Percentiles rank a stretch among this genome's conserved stretches.
Conservation (phyloP, 139 green algal species). For the Edaphochlamys debaryana region DNA sequence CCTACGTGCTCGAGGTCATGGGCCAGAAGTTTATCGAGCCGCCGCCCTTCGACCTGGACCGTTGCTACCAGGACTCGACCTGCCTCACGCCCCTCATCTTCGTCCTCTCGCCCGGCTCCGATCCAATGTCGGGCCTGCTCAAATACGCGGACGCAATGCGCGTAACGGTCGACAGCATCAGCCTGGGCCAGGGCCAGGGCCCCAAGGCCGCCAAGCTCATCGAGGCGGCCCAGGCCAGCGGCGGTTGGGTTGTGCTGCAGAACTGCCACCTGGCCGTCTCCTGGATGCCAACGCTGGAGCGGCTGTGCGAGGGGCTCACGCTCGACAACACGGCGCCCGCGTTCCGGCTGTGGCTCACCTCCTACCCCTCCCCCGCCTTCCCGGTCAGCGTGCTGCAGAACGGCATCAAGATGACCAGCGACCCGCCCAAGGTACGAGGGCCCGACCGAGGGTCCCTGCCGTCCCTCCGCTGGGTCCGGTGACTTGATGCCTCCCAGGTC, state of each 20-base stretch:
- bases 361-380: slow-evolving; percentile 74
- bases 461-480: too few species aligned
- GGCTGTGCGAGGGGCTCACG: slow-evolving; percentile 61
- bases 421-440: slow-evolving; percentile 77
- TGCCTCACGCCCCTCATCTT: slow-evolving; percentile 75
- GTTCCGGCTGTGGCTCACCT: slow-evolving; percentile 68
- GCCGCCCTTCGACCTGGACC: slow-evolving; percentile 70
- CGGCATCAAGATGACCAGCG: slow-evolving; percentile 85
- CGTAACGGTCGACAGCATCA: slow-evolving; percentile 60
- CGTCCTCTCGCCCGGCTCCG: slow-evolving; percentile 66
- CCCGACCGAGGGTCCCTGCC: not conserved
- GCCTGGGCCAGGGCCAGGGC: slow-evolving; percentile 84
- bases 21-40: slow-evolving; percentile 74
- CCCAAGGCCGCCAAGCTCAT: slow-evolving; percentile 81
- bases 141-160: slow-evolving; percentile 66
- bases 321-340: slow-evolving; percentile 55
- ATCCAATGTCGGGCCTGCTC: slow-evolving; percentile 68
- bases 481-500: too few species aligned
- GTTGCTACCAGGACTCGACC: slow-evolving; percentile 74
- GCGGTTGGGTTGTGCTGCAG: slow-evolving; percentile 84
- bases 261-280: slow-evolving; percentile 78
- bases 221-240: slow-evolving; percentile 51
- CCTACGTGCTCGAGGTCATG: slow-evolving; percentile 64
- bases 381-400: slow-evolving; percentile 79
- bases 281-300: slow-evolving; percentile 77